Percentiles rank a stretch among this genome's conserved stretches.
These are phyloP conservation scores for Sphagnum magellanicum DNA, from an alignment of 228 moss, liverwort and hornwort species.

Conservation along the genomic window DNA sequence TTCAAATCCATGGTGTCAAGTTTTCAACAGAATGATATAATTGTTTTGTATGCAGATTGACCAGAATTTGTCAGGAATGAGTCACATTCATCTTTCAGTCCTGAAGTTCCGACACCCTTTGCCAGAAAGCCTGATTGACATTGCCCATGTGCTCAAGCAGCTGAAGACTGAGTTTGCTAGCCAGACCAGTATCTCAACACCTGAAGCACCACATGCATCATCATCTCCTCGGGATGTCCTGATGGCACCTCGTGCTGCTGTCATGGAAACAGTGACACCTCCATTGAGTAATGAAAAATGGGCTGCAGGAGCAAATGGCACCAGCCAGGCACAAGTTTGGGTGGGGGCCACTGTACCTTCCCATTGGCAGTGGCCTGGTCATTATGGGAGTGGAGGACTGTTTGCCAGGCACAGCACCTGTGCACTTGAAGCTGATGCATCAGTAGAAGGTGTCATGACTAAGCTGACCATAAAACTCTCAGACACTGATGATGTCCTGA, in stretches of 20 bases:
- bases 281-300: conserved; percentile 18
- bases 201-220: conserved; percentile 5
- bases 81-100: conserved; percentile 72
- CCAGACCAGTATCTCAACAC: neutral
- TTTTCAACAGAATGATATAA: too few species aligned
- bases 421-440: conserved; percentile 89
- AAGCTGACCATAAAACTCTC: neutral
- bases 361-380: conserved; percentile 79
- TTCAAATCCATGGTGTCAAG: too few species aligned
- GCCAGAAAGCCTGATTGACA: conserved; percentile 41
- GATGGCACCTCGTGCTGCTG: neutral
- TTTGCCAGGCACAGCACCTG: conserved; percentile 84
- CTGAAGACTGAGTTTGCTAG: conserved; percentile 54
- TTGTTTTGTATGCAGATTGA: conserved; percentile 57
- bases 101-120: conserved; percentile 78
- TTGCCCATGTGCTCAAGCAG: conserved; percentile 41
- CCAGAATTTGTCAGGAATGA: conserved; percentile 91
- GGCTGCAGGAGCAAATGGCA: conserved; percentile 22
- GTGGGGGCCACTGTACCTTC: conserved; percentile 58
- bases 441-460: conserved; percentile 64
- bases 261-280: conserved; percentile 28
- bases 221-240: neutral
- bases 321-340: conserved; percentile 54
- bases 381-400: conserved; percentile 37
- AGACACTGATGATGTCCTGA: too few species aligned